Percentiles rank a stretch among this genome's conserved stretches.
phyloP scores from a whole-genome alignment of 768 basidiomycete species.

The Pleurotus platypus region DNA sequence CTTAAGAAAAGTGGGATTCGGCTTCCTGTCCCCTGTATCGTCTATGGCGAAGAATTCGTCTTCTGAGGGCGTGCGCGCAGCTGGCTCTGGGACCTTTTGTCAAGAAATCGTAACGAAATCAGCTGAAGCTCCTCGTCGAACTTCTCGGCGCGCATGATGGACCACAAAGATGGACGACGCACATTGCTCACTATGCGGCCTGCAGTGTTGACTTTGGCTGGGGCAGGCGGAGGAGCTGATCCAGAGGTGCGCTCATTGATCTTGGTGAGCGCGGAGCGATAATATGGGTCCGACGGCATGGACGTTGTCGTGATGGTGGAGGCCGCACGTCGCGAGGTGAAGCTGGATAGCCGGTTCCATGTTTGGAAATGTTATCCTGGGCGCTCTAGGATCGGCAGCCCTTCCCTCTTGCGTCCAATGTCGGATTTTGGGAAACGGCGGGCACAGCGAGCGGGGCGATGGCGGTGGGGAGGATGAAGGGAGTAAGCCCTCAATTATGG shows the following conservation, averaged over 20 bases:
- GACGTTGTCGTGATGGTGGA: conserved; percentile 3
- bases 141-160: not conserved
- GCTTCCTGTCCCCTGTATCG: conserved; percentile 51
- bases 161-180: not conserved
- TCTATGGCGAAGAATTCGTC: conserved; percentile 64
- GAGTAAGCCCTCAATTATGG: not conserved
- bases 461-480: not conserved
- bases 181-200: conserved; percentile 3
- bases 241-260: conserved; percentile 1
- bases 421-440: not conserved
- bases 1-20: conserved; percentile 78
- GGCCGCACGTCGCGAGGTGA: conserved; percentile 3
- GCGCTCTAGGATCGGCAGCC: not conserved
- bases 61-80: conserved; percentile 59
- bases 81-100: conserved; percentile 67
- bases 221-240: not conserved
- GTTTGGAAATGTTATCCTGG: conserved; percentile 9
- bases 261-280: not conserved
- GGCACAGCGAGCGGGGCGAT: not conserved
- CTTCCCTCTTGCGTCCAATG: not conserved
- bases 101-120: conserved; percentile 6
- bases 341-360: not conserved
- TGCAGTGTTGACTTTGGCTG: not conserved
- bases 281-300: conserved; percentile 2
- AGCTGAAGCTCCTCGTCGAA: not conserved